Percentiles rank a stretch among this genome's conserved stretches.
Conservation (phyloP, 2,329 filamentous ascomycete genomes). For the Bipolaris victoriae region DNA sequence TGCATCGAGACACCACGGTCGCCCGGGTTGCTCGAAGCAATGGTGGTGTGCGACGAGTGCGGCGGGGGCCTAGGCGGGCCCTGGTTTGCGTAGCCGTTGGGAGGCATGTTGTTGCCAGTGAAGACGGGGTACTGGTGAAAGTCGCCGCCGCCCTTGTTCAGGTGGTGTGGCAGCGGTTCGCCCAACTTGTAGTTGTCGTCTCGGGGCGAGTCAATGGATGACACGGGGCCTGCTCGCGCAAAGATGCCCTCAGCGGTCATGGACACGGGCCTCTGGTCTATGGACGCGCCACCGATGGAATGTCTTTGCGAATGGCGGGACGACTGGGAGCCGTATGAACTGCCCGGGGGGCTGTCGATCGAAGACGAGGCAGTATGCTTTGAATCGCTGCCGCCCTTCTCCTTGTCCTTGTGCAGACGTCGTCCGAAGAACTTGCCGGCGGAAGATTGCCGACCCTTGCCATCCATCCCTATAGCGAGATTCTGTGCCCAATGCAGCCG, state of each 20-base stretch:
- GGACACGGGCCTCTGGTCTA: slow-evolving; percentile 68
- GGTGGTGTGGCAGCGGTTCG: slow-evolving; percentile 80
- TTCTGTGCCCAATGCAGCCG: slow-evolving; percentile 21
- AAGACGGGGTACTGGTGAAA: slow-evolving; percentile 88
- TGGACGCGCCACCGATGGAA: slow-evolving; percentile 59
- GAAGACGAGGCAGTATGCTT: slow-evolving; percentile 61
- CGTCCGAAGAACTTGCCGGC: slow-evolving; percentile 86
- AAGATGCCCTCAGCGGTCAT: slow-evolving; percentile 70
- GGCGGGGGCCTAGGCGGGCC: slow-evolving; percentile 67
- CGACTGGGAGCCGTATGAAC: slow-evolving; percentile 68
- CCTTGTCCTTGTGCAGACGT: slow-evolving; percentile 74
- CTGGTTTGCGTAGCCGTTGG: slow-evolving; percentile 56
- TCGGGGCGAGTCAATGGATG: slow-evolving; percentile 85
- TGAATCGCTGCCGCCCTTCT: slow-evolving; percentile 18
- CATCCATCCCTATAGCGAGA: slow-evolving; percentile 56
- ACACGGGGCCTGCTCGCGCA: slow-evolving; percentile 81
- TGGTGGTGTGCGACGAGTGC: slow-evolving; percentile 61
- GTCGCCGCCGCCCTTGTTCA: slow-evolving; percentile 78
- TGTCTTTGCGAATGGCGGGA: slow-evolving; percentile 69
- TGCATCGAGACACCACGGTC: slow-evolving; percentile 74
- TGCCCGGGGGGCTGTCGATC: slow-evolving; percentile 66
- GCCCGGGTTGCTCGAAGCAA: slow-evolving; percentile 72
- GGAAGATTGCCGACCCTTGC: slow-evolving; percentile 83
- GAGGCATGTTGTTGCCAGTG: slow-evolving; percentile 61
- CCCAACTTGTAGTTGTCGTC: slow-evolving; percentile 70